Conservation (phyloP, 1,284 basidiomycete species). For the Agaricales sp. region DNA sequence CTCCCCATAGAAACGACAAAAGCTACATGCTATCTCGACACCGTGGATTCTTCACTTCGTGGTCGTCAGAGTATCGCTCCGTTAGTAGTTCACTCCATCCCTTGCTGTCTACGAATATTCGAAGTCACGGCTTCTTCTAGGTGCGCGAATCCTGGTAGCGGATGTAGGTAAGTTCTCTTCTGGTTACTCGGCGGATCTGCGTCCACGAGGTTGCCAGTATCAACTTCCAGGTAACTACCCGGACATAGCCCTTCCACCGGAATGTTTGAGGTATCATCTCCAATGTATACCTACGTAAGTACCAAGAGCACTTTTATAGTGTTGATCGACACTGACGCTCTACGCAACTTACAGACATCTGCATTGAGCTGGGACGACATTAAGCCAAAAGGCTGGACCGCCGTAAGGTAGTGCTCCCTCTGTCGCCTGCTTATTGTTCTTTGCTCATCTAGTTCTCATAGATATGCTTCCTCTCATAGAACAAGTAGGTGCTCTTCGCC, state of each 20-base stretch:
- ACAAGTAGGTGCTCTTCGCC: slow-evolving; percentile 28
- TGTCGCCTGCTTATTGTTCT: slow-evolving; percentile 4
- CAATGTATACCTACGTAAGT: slow-evolving; percentile 59
- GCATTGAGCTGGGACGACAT: slow-evolving; percentile 71
- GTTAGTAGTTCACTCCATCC: slow-evolving; percentile 23
- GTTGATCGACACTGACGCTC: slow-evolving; percentile 5
- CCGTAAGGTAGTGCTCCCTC: slow-evolving; percentile 33
- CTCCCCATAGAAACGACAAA: slow-evolving; percentile 49
- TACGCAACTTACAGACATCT: slow-evolving; percentile 32
- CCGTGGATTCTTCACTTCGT: slow-evolving; percentile 45
- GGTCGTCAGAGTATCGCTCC: slow-evolving; percentile 59
- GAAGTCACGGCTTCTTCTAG: slow-evolving; percentile 19
- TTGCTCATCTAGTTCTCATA: slow-evolving; percentile 14
- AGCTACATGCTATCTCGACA: slow-evolving; percentile 60
- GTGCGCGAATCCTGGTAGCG: slow-evolving; percentile 55
- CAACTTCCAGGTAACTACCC: slow-evolving; percentile 49
- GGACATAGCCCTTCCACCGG: background rate
- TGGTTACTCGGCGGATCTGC: background rate
- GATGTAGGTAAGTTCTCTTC: slow-evolving; percentile 35
- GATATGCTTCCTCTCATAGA: slow-evolving; percentile 67
- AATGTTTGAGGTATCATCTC: background rate
- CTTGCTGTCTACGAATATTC: slow-evolving; percentile 1
- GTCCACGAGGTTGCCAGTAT: slow-evolving; percentile 30
- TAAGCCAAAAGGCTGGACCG: slow-evolving; percentile 60
- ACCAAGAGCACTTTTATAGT: background rate